Percentiles rank a stretch among this genome's conserved stretches.
These are phyloP conservation scores for Blastobotrys terrestris DNA, from an alignment of 805 yeast genomes.

Conservation along the genomic window DNA sequence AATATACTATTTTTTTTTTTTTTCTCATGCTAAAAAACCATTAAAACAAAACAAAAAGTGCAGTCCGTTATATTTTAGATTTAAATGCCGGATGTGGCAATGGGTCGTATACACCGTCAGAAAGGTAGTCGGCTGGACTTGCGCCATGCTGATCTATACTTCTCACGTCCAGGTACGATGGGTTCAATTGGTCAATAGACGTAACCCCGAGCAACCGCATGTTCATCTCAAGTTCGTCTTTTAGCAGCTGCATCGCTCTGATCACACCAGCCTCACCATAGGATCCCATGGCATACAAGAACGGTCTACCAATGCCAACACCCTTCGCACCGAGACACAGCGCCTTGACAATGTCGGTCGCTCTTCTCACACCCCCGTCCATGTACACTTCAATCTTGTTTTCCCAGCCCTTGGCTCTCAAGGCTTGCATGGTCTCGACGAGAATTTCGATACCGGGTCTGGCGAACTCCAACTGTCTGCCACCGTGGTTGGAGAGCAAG, in stretches of 20 bases:
- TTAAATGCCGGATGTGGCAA: slow-evolving; percentile 49
- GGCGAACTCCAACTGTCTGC: slow-evolving; percentile 78
- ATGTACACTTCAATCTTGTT: slow-evolving; percentile 55
- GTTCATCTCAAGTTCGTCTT: slow-evolving; percentile 65
- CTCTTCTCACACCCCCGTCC: slow-evolving; percentile 76
- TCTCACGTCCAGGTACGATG: slow-evolving; percentile 53
- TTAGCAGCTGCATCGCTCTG: slow-evolving; percentile 58
- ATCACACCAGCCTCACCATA: slow-evolving; percentile 72
- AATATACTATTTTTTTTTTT: neutral
- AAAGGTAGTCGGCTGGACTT: slow-evolving; percentile 52
- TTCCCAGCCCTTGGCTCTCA: slow-evolving; percentile 29
- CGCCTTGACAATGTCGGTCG: slow-evolving; percentile 72
- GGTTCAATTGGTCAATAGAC: slow-evolving; percentile 52
- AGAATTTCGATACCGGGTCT: slow-evolving; percentile 67
- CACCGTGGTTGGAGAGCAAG: slow-evolving; percentile 86
- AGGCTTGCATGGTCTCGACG: slow-evolving; percentile 65
- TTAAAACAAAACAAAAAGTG: neutral
- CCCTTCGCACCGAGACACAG: slow-evolving; percentile 72
- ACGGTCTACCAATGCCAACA: slow-evolving; percentile 70
- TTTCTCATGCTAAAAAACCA: neutral
- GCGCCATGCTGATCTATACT: slow-evolving; percentile 34
- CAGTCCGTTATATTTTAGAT: slow-evolving; percentile 21
- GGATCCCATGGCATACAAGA: slow-evolving; percentile 69
- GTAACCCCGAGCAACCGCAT: slow-evolving; percentile 77
- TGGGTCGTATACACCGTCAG: slow-evolving; percentile 49